phyloP scores from a whole-genome alignment of 768 basidiomycete genomes.

The Lactifluus pinguis region DNA sequence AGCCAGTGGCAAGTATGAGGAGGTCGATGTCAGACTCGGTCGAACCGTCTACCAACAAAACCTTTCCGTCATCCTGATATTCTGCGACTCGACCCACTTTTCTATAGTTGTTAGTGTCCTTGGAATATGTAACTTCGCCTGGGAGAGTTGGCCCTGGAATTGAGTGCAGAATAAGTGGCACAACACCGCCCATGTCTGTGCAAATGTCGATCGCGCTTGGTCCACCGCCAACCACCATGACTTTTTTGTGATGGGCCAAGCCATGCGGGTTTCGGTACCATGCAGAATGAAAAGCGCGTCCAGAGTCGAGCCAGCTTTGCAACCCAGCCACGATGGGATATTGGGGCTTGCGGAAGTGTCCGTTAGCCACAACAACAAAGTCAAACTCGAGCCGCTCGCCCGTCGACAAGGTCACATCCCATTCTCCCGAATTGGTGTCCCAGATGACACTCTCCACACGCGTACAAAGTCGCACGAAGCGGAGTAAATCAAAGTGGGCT shows the following conservation, averaged over 20 bases:
- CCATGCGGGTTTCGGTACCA: slow-evolving; percentile 51
- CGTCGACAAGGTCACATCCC: slow-evolving; percentile 41
- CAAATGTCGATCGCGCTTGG: slow-evolving; percentile 66
- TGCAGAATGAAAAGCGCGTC: slow-evolving; percentile 54
- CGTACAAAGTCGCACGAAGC: slow-evolving; percentile 56
- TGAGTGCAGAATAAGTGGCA: slow-evolving; percentile 48
- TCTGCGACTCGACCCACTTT: slow-evolving; percentile 32
- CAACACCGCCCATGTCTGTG: slow-evolving; percentile 42
- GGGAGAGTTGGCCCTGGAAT: slow-evolving; percentile 30
- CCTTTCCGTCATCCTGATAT: slow-evolving; percentile 36
- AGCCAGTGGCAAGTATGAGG: slow-evolving; percentile 73
- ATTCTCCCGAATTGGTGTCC: slow-evolving; percentile 28
- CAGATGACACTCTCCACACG: slow-evolving; percentile 42
- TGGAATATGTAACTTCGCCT: slow-evolving; percentile 21
- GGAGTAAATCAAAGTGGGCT: slow-evolving; percentile 45
- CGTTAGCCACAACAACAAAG: slow-evolving; percentile 65
- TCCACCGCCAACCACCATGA: slow-evolving; percentile 40
- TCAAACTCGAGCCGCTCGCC: slow-evolving; percentile 40
- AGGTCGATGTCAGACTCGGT: slow-evolving; percentile 46
- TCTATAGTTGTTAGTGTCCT: slow-evolving; percentile 12
- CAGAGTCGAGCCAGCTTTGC: slow-evolving; percentile 41
- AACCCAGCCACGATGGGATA: slow-evolving; percentile 56
- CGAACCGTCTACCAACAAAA: slow-evolving; percentile 52
- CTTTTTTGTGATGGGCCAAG: slow-evolving; percentile 26
- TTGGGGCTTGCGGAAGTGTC: slow-evolving; percentile 60